Conservation (phyloP, 192 early-diverging fungal species). For the Thamnidium elegans region DNA sequence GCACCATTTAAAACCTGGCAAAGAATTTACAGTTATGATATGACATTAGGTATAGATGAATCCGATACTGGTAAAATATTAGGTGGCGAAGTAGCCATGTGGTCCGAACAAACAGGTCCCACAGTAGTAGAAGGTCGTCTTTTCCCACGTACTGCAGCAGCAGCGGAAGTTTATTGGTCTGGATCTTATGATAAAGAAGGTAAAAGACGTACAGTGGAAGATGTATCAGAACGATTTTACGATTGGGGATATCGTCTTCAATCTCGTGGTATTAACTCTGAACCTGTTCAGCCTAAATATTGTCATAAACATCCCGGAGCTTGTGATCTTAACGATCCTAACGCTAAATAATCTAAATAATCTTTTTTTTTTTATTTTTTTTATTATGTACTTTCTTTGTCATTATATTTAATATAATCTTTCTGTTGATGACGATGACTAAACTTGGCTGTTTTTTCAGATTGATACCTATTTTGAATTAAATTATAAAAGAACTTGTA, state of each 20-base stretch:
- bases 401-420: slow-evolving; percentile 19
- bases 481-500: slow-evolving; percentile 87
- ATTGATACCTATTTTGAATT: slow-evolving; percentile 77
- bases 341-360: neutral
- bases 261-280: slow-evolving; percentile 58
- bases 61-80: slow-evolving; percentile 55
- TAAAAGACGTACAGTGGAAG: slow-evolving; percentile 31
- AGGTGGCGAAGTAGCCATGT: slow-evolving; percentile 67
- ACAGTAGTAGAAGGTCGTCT: slow-evolving; percentile 56
- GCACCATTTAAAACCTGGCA: slow-evolving; percentile 74
- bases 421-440: slow-evolving; percentile 22
- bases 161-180: slow-evolving; percentile 70
- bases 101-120: slow-evolving; percentile 68
- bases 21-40: slow-evolving; percentile 66
- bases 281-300: slow-evolving; percentile 59
- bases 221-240: slow-evolving; percentile 51
- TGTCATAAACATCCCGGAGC: slow-evolving; percentile 49
- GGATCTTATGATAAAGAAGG: slow-evolving; percentile 51
- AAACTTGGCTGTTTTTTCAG: slow-evolving; percentile 7
- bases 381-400: neutral
- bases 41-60: slow-evolving; percentile 46
- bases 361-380: neutral
- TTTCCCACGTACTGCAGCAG: slow-evolving; percentile 68
- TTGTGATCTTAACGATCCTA: slow-evolving; percentile 15
- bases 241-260: slow-evolving; percentile 70